Evolutionary conservation across 2,329 filamentous ascomycete species (phyloP).

Genomic region (Calycina herbarum): DNA sequence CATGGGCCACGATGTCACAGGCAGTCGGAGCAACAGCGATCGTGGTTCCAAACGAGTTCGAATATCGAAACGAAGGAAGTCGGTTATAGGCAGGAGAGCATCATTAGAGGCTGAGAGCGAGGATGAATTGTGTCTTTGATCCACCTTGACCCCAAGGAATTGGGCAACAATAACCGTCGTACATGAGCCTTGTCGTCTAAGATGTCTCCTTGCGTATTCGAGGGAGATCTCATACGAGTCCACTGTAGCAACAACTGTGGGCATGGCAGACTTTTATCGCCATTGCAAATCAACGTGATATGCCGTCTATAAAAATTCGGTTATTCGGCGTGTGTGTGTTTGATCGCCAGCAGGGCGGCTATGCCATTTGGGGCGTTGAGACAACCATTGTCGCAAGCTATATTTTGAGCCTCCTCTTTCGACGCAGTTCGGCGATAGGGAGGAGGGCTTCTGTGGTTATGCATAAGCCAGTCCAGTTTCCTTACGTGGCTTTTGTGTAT

Average conservation of each 20-base stretch:
- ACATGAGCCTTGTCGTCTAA: background rate
- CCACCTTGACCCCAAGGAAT: background rate
- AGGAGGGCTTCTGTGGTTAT: background rate
- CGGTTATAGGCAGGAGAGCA: background rate
- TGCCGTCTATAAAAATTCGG: background rate
- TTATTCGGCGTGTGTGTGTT: background rate
- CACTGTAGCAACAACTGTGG: background rate
- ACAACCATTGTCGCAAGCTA: background rate
- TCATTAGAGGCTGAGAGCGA: slow-evolving; percentile 30
- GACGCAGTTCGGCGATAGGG: background rate
- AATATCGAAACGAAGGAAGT: slow-evolving; percentile 10
- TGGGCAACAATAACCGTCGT: background rate
- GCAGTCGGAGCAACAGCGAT: slow-evolving; percentile 10
- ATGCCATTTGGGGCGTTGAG: background rate
- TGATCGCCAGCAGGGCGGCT: slow-evolving; percentile 4
- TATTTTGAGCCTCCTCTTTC: slow-evolving; percentile 2
- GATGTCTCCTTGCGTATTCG: background rate
- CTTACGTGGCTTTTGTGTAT: background rate
- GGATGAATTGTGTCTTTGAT: slow-evolving; percentile 36
- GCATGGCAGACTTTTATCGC: background rate
- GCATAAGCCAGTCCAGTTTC: background rate
- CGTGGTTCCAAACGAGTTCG: slow-evolving; percentile 10
- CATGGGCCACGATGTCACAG: slow-evolving; percentile 25
- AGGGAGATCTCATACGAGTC: background rate
- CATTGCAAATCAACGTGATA: background rate